Evolutionary conservation across 23 red algal genomes (phyloP).

Genomic region (Cyanidium caldarium): DNA sequence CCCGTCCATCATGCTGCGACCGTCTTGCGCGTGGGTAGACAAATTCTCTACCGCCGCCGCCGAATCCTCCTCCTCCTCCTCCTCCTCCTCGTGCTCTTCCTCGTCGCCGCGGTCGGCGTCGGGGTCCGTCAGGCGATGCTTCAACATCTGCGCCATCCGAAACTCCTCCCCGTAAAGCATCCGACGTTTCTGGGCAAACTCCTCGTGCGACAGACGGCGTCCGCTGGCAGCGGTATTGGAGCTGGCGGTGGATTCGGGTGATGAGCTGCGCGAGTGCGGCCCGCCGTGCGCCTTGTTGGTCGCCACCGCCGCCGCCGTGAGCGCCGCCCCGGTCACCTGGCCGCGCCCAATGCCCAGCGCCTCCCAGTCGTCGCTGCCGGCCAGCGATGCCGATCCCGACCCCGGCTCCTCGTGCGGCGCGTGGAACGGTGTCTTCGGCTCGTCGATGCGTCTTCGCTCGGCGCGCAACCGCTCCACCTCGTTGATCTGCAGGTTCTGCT

Average conservation of each 20-base stretch:
- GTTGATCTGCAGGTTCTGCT: background rate
- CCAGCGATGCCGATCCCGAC: background rate
- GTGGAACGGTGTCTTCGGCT: background rate
- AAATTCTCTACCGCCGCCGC: too few species aligned
- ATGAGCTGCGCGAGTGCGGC: background rate
- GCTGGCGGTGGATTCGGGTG: background rate
- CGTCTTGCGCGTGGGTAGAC: too few species aligned
- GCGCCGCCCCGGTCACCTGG: background rate
- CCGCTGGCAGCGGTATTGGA: background rate
- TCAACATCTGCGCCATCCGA: background rate
- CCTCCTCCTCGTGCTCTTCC: too few species aligned
- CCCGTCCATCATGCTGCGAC: too few species aligned
- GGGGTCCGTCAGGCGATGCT: background rate
- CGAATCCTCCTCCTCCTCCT: too few species aligned
- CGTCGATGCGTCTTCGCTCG: slow-evolving; percentile 1
- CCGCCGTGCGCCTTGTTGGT: background rate
- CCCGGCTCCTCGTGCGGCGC: background rate
- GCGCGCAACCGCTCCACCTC: slow-evolving; percentile 4
- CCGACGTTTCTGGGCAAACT: background rate
- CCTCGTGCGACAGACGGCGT: background rate
- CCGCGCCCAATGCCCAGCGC: background rate
- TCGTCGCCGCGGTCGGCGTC: too few species aligned
- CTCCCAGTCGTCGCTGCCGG: background rate
- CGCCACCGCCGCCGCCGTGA: background rate
- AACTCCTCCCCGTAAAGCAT: background rate